These are phyloP conservation scores for Solanum habrochaites DNA, from an alignment of 257 asterid species.

Conservation along the genomic window DNA sequence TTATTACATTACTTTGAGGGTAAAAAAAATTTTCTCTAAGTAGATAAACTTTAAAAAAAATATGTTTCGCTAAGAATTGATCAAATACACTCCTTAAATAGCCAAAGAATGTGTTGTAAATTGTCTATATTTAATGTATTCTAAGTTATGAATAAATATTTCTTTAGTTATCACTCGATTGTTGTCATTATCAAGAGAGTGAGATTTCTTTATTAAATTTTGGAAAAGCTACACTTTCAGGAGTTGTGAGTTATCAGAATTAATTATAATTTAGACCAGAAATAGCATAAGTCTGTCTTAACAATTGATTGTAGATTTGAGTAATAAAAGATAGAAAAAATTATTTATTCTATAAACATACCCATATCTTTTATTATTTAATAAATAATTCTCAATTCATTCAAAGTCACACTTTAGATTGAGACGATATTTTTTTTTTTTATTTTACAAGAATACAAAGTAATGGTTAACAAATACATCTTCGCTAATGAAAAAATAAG, in stretches of 20 bases:
- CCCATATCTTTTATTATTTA: neutral
- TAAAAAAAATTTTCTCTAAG: neutral
- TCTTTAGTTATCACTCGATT: neutral
- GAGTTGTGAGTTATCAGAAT: neutral
- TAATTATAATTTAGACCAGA: neutral
- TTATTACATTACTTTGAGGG: neutral
- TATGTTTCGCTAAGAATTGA: neutral
- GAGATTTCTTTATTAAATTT: neutral
- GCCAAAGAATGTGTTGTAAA: neutral
- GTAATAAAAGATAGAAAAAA: neutral
- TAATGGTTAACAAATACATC: neutral
- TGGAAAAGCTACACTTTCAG: neutral
- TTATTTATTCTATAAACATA: neutral
- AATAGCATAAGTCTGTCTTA: neutral
- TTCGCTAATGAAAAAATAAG: neutral
- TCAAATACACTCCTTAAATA: neutral
- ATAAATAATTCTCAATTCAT: neutral
- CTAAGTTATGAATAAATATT: neutral
- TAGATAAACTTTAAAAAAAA: neutral
- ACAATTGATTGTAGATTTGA: neutral
- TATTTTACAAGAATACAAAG: neutral
- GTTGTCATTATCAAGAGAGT: neutral
- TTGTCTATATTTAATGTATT: neutral
- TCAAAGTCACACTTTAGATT: neutral
- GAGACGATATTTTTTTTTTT: no score